Base-by-base conservation (phyloP, 495 filamentous ascomycete species). In the Xylaria grammica region DNA sequence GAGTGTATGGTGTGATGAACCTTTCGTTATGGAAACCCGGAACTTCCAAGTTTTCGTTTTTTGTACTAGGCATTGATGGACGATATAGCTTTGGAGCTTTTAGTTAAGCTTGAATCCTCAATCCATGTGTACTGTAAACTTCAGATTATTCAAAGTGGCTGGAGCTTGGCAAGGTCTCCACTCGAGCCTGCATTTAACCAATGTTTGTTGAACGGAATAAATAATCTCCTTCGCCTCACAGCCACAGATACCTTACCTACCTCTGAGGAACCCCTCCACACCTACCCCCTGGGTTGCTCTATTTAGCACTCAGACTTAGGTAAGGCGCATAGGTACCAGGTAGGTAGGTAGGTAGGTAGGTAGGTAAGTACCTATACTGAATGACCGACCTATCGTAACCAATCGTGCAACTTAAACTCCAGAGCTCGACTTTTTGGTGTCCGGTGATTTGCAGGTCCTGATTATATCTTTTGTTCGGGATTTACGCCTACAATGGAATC, bases 401-500 rank as follows among this genome's bases (percentile, higher is more conserved):
- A 53, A 44, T 53, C 49, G 11, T 61, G 46, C 60, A 32, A 62
- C 20, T 45, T 45, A 44, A 32, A 17, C 38, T 30, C 57, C 22
- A 50, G 29, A 49, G 44, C 57, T 49, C 32, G 32, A 42, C 9
- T 32, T 51, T 51, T 51, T 38, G 24, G 45, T 8, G 40, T 40
- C 13, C 22, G 34, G 45, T 4, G 8, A 61, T n/a, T 19, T 36
- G 17, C 48, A 42, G 46, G 22, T 51, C 32, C 27, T 30, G 27
- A 26, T 38, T 38, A 26, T 40, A 56, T 38, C 27, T 54, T 22
- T 34, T 24, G 4, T 30, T 29, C 13, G 32, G 20, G 19, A 52
- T 22, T 26, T 6, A 32, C 34, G 15, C 29, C 30, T 38, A 68
- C 10, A 20, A 74, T 74, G 72, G 72, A 74, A 44, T 38, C 62